Base-by-base conservation (phyloP, 176 grass and related monocot genomes). In the Secale cereale region DNA sequence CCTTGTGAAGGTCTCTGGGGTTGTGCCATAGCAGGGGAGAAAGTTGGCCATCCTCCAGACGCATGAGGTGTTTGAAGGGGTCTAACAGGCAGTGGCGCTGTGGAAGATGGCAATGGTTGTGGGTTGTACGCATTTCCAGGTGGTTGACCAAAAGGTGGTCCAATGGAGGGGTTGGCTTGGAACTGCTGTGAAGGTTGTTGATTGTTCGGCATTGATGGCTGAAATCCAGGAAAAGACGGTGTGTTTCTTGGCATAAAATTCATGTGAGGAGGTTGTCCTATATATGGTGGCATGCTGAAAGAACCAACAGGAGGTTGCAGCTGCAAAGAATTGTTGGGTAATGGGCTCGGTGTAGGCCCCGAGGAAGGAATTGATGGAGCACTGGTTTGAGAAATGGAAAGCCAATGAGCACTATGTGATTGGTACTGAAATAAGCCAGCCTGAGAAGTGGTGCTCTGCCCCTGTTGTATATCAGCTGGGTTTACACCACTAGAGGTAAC, bases 401-500 rank as follows among this genome's bases (percentile, higher is more conserved):
- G 52, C 95, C 95, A 91, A 89, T 74, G 85, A 37, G 87, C 56
- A 79, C 46, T 77, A 81, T 85, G 79, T 62, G 91, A 69, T 76
- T 91, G 93, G 86, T 91, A 95, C 29, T 89, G 93, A 79, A 81
- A 71, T 76, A 78, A 80, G 83, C 39, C 80, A 81, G 91, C 69
- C 27, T 88, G 79, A 73, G 82, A 72, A 93, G 82, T 80, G 10
- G 66, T 59, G 22, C 37, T 64, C 89, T 80, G 67, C 15, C 80
- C 29, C 25, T 78, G 83, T 57, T 57, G 84, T 23, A 33, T 35
- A 85, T 52, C 63, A 82, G 46, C 74, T 78, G 74, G 82, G 68
- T 88, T 83, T 83, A 73, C 82, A 89, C 43, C 79, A 63, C 65
- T 56, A 31, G 74, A 74, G 20, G 76, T 67, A 76, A 82, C 69